These are phyloP conservation scores for Camelina sativa DNA, from an alignment of 345 rosid species.

Conservation along the genomic window DNA sequence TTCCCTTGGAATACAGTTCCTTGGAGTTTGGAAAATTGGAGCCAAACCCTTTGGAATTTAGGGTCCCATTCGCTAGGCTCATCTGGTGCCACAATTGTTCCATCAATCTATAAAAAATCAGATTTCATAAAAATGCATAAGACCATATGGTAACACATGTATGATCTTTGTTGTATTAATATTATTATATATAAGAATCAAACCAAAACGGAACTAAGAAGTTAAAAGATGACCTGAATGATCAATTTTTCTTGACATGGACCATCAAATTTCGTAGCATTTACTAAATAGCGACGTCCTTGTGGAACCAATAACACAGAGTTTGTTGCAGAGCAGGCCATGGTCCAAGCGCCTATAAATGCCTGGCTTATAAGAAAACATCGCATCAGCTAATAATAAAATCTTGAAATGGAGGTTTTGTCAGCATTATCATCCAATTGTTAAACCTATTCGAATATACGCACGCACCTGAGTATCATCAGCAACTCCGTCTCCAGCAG, in stretches of 20 bases:
- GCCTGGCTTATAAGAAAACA: slow-evolving; percentile 54
- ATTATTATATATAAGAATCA: background rate
- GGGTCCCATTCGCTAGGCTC: slow-evolving; percentile 91
- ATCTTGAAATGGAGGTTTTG: background rate
- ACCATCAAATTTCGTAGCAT: slow-evolving; percentile 83
- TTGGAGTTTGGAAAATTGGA: slow-evolving; percentile 74
- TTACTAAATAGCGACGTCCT: slow-evolving; percentile 69
- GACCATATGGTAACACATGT: background rate
- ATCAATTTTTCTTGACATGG: slow-evolving; percentile 77
- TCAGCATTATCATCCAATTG: background rate
- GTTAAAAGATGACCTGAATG: slow-evolving; percentile 62
- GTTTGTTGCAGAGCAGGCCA: slow-evolving; percentile 66
- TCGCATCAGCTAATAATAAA: slow-evolving; percentile 2
- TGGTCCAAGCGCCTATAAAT: slow-evolving; percentile 74
- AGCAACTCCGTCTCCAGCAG: slow-evolving; percentile 85
- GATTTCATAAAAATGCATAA: background rate
- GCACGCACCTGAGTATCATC: slow-evolving; percentile 87
- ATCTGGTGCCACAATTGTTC: slow-evolving; percentile 82
- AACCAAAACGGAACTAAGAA: background rate
- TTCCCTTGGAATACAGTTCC: slow-evolving; percentile 80
- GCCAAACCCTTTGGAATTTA: slow-evolving; percentile 67
- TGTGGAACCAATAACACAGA: slow-evolving; percentile 83
- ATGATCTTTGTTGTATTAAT: slow-evolving; percentile 1
- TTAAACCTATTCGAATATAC: background rate
- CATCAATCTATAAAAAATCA: slow-evolving; percentile 67